These are phyloP conservation scores for Periconia sp. DNA, from an alignment of 2,329 filamentous ascomycete species.

Conservation along the genomic window DNA sequence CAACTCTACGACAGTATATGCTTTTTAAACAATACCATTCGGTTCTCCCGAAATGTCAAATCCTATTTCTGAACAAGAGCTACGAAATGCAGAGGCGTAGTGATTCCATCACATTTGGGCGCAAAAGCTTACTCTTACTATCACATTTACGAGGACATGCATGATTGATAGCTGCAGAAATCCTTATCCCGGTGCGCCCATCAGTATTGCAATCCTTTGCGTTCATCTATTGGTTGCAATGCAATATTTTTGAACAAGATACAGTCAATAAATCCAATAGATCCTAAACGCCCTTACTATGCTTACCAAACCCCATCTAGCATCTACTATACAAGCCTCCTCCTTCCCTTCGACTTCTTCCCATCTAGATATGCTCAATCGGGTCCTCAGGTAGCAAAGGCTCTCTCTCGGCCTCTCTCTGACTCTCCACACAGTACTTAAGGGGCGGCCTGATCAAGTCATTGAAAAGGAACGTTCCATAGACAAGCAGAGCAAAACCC, in stretches of 20 bases:
- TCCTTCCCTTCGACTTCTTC: not conserved
- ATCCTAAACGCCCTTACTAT: not conserved
- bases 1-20: too few species aligned
- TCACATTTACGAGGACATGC: not conserved
- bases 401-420: constrained; percentile 55
- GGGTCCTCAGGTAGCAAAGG: constrained; percentile 79
- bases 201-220: too few species aligned
- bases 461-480: constrained; percentile 96
- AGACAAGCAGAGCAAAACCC: constrained; percentile 87
- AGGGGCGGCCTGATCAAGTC: constrained; percentile 85
- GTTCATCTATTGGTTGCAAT: too few species aligned
- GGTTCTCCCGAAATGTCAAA: too few species aligned
- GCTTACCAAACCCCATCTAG: not conserved
- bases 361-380: constrained; percentile 66
- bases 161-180: not conserved
- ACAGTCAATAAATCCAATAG: not conserved
- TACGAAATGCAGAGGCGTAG: too few species aligned
- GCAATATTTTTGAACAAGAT: not conserved
- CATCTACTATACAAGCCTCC: not conserved
- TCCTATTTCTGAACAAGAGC: too few species aligned
- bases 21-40: too few species aligned
- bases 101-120: not conserved
- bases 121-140: too few species aligned
- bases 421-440: constrained; percentile 61
- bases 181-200: too few species aligned